Conservation (phyloP, 2,329 filamentous ascomycete genomes). For the Alternaria sp. region DNA sequence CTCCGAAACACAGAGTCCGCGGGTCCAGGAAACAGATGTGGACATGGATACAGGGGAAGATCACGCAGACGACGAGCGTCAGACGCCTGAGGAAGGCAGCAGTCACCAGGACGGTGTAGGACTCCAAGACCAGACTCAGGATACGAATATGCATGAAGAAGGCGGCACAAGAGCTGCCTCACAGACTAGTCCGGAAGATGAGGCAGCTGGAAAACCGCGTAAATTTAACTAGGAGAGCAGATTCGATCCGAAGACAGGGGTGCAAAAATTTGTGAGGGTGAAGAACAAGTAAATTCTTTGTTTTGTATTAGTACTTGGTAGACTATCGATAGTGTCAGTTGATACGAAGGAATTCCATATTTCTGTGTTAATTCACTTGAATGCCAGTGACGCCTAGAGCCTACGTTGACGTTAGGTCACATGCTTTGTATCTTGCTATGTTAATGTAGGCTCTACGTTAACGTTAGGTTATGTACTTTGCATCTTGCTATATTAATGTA, state of each 20-base stretch:
- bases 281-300: background rate
- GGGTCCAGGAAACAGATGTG: conserved; percentile 25
- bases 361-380: background rate
- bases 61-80: conserved; percentile 27
- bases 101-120: background rate
- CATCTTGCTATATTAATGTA: background rate
- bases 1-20: conserved; percentile 17
- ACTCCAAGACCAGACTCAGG: background rate
- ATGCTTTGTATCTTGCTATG: no score
- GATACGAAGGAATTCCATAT: background rate
- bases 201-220: background rate
- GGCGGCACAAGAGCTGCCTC: background rate
- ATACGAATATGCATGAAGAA: background rate
- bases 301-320: background rate
- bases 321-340: background rate
- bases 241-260: background rate
- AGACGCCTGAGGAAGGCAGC: conserved; percentile 16
- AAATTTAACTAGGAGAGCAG: background rate
- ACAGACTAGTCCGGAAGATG: background rate
- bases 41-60: conserved; percentile 34
- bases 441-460: background rate
- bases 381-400: background rate
- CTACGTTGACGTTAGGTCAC: background rate
- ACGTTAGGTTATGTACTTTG: background rate
- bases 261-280: background rate